Conservation (phyloP, 2,329 filamentous ascomycete species). For the Stagonosporopsis cucurbitacearum region DNA sequence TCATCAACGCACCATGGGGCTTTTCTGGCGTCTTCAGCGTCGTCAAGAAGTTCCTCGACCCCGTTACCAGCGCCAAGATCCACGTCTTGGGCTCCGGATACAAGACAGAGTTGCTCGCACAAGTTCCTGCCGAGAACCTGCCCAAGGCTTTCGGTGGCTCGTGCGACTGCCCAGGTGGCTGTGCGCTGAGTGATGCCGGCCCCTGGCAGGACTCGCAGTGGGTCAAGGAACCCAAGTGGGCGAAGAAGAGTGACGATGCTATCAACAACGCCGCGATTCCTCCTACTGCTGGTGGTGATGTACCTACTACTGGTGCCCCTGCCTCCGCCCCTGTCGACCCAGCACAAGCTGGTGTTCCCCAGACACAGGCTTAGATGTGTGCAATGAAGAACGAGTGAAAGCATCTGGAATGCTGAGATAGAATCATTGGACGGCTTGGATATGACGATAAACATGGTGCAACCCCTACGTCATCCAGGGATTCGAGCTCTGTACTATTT, state of each 20-base stretch:
- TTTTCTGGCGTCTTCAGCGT: conserved; percentile 86
- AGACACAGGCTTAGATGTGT: conserved; percentile 16
- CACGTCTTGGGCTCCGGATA: conserved; percentile 84
- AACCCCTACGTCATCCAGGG: neutral
- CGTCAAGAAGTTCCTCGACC: conserved; percentile 94
- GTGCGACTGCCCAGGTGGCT: conserved; percentile 84
- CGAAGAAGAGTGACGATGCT: conserved; percentile 45
- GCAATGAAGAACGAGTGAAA: neutral
- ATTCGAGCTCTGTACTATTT: neutral
- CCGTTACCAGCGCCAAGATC: conserved; percentile 96
- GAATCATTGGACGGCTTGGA: neutral
- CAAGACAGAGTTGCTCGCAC: conserved; percentile 80
- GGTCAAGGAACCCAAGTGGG: conserved; percentile 63
- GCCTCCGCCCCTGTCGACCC: conserved; percentile 14
- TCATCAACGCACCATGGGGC: conserved; percentile 98
- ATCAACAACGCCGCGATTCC: conserved; percentile 45
- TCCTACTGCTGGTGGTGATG: conserved; percentile 27
- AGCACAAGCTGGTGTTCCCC: conserved; percentile 23
- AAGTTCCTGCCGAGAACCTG: conserved; percentile 89
- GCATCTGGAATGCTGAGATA: neutral
- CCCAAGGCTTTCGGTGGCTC: conserved; percentile 83
- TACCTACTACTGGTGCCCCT: conserved; percentile 25
- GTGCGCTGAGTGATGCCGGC: conserved; percentile 84
- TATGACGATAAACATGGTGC: neutral
- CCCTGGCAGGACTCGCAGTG: conserved; percentile 82